phyloP scores from a whole-genome alignment of 2,329 filamentous ascomycete genomes.

The Trichoderma sp. region DNA sequence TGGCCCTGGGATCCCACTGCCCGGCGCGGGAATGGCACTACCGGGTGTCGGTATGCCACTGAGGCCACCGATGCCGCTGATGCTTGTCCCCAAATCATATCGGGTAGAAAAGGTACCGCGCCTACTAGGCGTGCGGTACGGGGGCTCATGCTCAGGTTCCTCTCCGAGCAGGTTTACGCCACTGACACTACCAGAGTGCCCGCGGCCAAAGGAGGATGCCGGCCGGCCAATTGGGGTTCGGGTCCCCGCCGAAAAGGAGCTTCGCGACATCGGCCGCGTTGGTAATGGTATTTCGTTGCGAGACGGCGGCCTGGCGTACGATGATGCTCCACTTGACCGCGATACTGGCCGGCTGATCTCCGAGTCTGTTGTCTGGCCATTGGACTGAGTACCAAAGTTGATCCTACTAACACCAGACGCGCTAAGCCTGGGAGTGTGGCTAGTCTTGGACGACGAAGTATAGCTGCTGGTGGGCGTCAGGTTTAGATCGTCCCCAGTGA shows the following conservation, averaged over 20 bases:
- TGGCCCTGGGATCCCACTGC: constrained; percentile 49
- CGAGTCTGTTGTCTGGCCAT: constrained; percentile 46
- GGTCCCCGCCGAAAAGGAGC: constrained; percentile 55
- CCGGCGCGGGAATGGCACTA: constrained; percentile 45
- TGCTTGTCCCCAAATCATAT: constrained; percentile 41
- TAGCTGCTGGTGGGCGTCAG: constrained; percentile 44
- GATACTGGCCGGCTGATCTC: constrained; percentile 64
- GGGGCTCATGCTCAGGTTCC: constrained; percentile 41
- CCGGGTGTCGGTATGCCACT: constrained; percentile 42
- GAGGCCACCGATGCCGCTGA: constrained; percentile 37
- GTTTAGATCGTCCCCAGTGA: constrained; percentile 51
- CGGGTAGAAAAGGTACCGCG: constrained; percentile 53
- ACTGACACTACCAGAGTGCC: constrained; percentile 57
- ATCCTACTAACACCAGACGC: constrained; percentile 61
- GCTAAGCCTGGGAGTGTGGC: constrained; percentile 58
- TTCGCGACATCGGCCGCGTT: constrained; percentile 62
- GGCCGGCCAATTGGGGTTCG: constrained; percentile 68
- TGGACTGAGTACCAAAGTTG: constrained; percentile 61
- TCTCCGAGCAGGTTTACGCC: constrained; percentile 43
- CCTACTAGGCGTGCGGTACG: constrained; percentile 52
- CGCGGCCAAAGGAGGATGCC: constrained; percentile 66
- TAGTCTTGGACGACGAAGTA: constrained; percentile 39
- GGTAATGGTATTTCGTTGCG: constrained; percentile 52
- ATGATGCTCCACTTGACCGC: constrained; percentile 61
- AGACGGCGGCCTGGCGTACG: constrained; percentile 53